These are phyloP conservation scores for Solanum stenotomum DNA, from an alignment of 257 asterid genomes.

Conservation along the genomic window DNA sequence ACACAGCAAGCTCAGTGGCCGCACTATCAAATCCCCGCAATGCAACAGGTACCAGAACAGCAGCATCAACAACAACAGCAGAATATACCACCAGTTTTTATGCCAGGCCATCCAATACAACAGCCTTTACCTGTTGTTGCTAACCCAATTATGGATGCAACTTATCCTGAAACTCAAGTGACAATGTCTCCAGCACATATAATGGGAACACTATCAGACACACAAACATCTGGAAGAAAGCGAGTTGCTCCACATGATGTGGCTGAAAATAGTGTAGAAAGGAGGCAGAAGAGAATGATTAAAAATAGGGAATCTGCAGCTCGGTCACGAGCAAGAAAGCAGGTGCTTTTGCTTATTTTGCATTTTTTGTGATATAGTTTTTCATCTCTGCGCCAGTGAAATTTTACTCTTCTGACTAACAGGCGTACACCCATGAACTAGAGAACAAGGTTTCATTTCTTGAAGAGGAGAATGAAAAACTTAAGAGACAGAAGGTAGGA, in stretches of 20 bases:
- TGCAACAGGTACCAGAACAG: constrained; percentile 29
- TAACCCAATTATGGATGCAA: constrained; percentile 40
- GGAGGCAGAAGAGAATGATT: constrained; percentile 95
- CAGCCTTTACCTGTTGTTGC: constrained; percentile 41
- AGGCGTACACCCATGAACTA: constrained; percentile 94
- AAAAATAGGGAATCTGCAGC: constrained; percentile 96
- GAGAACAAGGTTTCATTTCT: constrained; percentile 83
- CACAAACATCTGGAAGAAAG: constrained; percentile 61
- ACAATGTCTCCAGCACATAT: constrained; percentile 49
- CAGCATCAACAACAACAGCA: constrained; percentile 8
- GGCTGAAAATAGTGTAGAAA: constrained; percentile 64
- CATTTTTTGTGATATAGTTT: neutral
- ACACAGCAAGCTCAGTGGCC: constrained; percentile 65
- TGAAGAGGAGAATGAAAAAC: constrained; percentile 90
- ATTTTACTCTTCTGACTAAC: constrained; percentile 10
- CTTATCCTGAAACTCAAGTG: constrained; percentile 45
- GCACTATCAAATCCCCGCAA: constrained; percentile 40
- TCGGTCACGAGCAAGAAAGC: constrained; percentile 90
- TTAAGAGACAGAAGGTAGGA: constrained; percentile 64
- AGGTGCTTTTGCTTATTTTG: constrained; percentile 24
- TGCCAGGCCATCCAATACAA: constrained; percentile 49
- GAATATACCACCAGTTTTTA: constrained; percentile 26
- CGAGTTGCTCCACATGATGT: constrained; percentile 59
- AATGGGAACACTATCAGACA: constrained; percentile 61
- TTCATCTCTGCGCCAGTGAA: neutral